Conservation (phyloP, 2,329 filamentous ascomycete species). For the Purpureocillium lavendulum region DNA sequence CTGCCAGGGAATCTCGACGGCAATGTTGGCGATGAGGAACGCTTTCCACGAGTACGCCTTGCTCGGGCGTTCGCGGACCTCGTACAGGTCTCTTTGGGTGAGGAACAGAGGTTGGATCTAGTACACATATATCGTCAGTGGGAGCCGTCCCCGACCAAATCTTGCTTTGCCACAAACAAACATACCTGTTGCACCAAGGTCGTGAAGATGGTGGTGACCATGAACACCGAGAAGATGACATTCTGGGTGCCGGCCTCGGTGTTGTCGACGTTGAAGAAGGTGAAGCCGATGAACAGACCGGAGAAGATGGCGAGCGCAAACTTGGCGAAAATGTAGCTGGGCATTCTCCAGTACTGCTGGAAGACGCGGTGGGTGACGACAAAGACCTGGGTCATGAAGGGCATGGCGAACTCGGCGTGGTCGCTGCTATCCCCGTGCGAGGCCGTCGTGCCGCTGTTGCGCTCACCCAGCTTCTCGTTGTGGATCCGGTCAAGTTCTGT, state of each 20-base stretch:
- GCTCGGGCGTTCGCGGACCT: slow-evolving; percentile 66
- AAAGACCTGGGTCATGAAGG: slow-evolving; percentile 56
- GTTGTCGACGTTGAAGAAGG: slow-evolving; percentile 49
- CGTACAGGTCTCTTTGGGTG: slow-evolving; percentile 65
- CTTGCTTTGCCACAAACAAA: slow-evolving; percentile 7
- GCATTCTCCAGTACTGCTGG: slow-evolving; percentile 78
- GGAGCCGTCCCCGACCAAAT: too few relatives aligned
- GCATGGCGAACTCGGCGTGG: slow-evolving; percentile 68
- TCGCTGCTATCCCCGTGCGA: slow-evolving; percentile 10
- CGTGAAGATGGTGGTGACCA: slow-evolving; percentile 67
- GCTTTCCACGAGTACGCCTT: slow-evolving; percentile 70
- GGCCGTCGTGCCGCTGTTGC: slow-evolving; percentile 7
- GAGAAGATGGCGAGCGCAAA: slow-evolving; percentile 48
- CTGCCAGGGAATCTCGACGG: slow-evolving; percentile 68
- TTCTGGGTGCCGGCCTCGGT: slow-evolving; percentile 65
- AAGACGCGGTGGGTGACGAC: slow-evolving; percentile 63
- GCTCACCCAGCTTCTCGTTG: slow-evolving; percentile 27
- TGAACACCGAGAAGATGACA: slow-evolving; percentile 67
- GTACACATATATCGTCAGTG: neutral
- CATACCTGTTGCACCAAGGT: slow-evolving; percentile 53
- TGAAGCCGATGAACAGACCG: slow-evolving; percentile 67
- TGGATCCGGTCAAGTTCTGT: slow-evolving; percentile 58
- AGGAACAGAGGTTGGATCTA: slow-evolving; percentile 70
- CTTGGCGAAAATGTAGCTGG: slow-evolving; percentile 71
- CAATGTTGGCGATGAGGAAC: slow-evolving; percentile 63